Evolutionary conservation across 108 stramenopile species (phyloP).

Genomic region (Stephanodiscus triporus): DNA sequence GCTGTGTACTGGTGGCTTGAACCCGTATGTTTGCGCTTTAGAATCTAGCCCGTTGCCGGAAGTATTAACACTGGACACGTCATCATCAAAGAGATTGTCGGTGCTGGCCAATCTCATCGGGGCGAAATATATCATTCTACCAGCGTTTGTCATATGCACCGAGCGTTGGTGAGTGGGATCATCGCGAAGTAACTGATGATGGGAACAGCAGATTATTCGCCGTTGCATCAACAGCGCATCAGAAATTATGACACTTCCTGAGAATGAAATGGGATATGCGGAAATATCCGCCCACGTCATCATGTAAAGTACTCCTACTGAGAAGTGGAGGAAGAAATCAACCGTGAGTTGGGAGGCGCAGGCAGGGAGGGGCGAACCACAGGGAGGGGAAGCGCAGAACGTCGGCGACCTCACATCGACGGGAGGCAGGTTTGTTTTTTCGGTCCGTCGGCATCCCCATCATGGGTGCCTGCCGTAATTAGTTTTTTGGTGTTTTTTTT

Average conservation of each 20-base stretch:
- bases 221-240: neutral
- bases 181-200: neutral
- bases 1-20: constrained; percentile 29
- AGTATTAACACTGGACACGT: neutral
- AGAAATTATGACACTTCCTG: neutral
- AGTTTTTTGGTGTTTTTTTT: too few relatives aligned
- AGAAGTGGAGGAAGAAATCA: too few relatives aligned
- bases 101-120: neutral
- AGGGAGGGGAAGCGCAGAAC: too few relatives aligned
- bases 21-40: neutral
- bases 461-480: too few relatives aligned
- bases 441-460: too few relatives aligned
- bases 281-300: too few relatives aligned
- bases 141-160: neutral
- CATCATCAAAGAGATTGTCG: constrained; percentile 4
- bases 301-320: too few relatives aligned
- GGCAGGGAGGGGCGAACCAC: too few relatives aligned
- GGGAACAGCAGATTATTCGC: neutral
- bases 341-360: too few relatives aligned
- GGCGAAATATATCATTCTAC: neutral
- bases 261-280: too few relatives aligned
- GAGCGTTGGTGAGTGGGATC: neutral
- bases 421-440: too few relatives aligned
- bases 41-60: neutral
- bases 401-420: too few relatives aligned